Evolutionary conservation across 2,329 filamentous ascomycete species (phyloP).

Genomic region (Cadophora sp.): DNA sequence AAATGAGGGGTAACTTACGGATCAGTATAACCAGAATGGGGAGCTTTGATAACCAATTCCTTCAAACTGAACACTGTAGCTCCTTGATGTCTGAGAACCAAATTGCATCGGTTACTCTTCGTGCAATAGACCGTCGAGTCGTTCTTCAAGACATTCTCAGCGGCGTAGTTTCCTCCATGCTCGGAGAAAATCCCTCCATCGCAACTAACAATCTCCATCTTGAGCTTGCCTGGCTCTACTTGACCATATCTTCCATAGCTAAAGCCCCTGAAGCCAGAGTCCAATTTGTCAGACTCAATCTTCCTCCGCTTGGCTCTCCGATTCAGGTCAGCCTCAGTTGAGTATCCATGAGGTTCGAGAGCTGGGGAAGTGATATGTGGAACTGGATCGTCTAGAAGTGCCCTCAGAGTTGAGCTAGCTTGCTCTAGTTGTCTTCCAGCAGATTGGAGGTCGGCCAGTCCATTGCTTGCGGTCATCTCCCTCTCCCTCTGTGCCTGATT

Average conservation of each 20-base stretch:
- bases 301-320: conserved; percentile 73
- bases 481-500: conserved; percentile 36
- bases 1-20: conserved; percentile 67
- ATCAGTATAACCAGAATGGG: conserved; percentile 79
- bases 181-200: conserved; percentile 79
- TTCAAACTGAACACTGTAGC: conserved; percentile 82
- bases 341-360: conserved; percentile 34
- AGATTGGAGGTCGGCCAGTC: conserved; percentile 37
- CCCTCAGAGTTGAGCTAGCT: conserved; percentile 39
- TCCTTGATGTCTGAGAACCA: conserved; percentile 82
- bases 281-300: conserved; percentile 66
- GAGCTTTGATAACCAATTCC: conserved; percentile 87
- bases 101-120: conserved; percentile 84
- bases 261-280: conserved; percentile 60
- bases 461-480: conserved; percentile 25
- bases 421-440: conserved; percentile 40
- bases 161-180: conserved; percentile 63
- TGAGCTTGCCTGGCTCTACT: conserved; percentile 80
- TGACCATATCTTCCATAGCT: conserved; percentile 89
- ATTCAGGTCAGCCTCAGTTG: conserved; percentile 51
- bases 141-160: conserved; percentile 83
- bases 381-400: conserved; percentile 40
- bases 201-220: conserved; percentile 88
- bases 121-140: conserved; percentile 90
- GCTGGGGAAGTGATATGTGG: conserved; percentile 35